Evolutionary conservation across 1,284 basidiomycete species (phyloP).

Genomic region (Mycena citricolor): DNA sequence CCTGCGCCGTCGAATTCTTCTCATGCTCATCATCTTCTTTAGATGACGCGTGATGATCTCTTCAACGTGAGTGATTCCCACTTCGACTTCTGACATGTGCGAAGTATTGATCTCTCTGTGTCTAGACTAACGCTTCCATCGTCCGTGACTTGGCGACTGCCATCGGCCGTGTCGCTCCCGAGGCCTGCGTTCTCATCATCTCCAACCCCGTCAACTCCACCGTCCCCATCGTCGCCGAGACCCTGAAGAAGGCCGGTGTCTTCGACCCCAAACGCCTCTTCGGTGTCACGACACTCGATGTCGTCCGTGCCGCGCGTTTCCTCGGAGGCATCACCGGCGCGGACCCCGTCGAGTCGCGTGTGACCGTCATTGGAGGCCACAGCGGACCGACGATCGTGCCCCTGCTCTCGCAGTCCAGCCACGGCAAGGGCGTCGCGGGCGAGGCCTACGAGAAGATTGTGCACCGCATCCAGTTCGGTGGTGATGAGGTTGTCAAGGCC

Average conservation of each 20-base stretch:
- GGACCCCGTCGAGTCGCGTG: slow-evolving; percentile 63
- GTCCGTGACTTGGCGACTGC: slow-evolving; percentile 94
- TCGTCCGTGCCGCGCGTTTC: slow-evolving; percentile 95
- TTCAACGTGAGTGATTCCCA: slow-evolving; percentile 78
- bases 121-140: slow-evolving; percentile 91
- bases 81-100: no score
- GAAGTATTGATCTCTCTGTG: no score
- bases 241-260: slow-evolving; percentile 90
- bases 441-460: slow-evolving; percentile 72
- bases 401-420: slow-evolving; percentile 78
- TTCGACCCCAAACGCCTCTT: slow-evolving; percentile 83
- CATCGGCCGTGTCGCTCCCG: slow-evolving; percentile 84
- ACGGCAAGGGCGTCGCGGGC: slow-evolving; percentile 67
- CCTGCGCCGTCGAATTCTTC: slow-evolving; percentile 5
- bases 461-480: slow-evolving; percentile 88
- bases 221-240: slow-evolving; percentile 94
- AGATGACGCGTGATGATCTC: slow-evolving; percentile 98
- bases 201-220: slow-evolving; percentile 97
- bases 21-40: slow-evolving; percentile 29
- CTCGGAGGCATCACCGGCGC: slow-evolving; percentile 73
- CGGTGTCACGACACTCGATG: slow-evolving; percentile 96
- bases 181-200: slow-evolving; percentile 93
- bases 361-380: slow-evolving; percentile 96
- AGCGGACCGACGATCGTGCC: slow-evolving; percentile 96
- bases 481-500: slow-evolving; percentile 89